Percentiles rank a stretch among this genome's conserved stretches.
phyloP scores from a whole-genome alignment of 805 yeast genomes.

The Dipodascopsis uninucleata region DNA sequence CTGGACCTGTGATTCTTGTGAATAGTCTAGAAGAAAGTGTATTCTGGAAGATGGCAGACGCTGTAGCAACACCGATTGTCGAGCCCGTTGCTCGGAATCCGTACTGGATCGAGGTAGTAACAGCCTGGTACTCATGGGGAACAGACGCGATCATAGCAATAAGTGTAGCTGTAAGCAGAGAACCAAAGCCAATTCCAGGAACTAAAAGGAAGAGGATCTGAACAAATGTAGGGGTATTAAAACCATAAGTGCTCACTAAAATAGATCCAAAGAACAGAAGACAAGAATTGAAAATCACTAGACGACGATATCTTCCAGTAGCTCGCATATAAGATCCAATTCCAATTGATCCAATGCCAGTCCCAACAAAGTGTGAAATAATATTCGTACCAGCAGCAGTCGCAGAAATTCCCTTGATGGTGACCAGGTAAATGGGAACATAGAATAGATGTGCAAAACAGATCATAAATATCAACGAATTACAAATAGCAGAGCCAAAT shows the following conservation, averaged over 20 bases:
- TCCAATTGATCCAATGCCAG: conserved; percentile 61
- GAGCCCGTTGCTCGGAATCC: conserved; percentile 84
- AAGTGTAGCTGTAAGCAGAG: conserved; percentile 65
- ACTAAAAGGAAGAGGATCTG: conserved; percentile 49
- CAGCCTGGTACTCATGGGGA: conserved; percentile 65
- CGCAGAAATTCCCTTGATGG: conserved; percentile 52
- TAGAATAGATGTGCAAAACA: conserved; percentile 61
- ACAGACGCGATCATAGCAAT: conserved; percentile 76
- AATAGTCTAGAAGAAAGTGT: conserved; percentile 38
- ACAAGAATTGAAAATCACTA: conserved; percentile 44
- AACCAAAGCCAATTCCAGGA: conserved; percentile 64
- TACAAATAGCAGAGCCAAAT: conserved; percentile 59
- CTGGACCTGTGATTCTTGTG: conserved; percentile 32
- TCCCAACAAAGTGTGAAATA: conserved; percentile 57
- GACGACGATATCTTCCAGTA: conserved; percentile 60
- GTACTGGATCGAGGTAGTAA: conserved; percentile 85
- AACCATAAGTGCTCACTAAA: conserved; percentile 35
- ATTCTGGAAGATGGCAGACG: conserved; percentile 62
- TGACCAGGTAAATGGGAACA: conserved; percentile 62
- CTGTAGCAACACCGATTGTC: conserved; percentile 72
- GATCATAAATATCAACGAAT: conserved; percentile 69
- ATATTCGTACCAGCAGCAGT: conserved; percentile 55
- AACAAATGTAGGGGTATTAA: conserved; percentile 30
- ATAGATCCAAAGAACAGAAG: conserved; percentile 48
- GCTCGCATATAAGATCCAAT: conserved; percentile 64